phyloP scores from a whole-genome alignment of 768 basidiomycete genomes.

The Boletus insuetus region DNA sequence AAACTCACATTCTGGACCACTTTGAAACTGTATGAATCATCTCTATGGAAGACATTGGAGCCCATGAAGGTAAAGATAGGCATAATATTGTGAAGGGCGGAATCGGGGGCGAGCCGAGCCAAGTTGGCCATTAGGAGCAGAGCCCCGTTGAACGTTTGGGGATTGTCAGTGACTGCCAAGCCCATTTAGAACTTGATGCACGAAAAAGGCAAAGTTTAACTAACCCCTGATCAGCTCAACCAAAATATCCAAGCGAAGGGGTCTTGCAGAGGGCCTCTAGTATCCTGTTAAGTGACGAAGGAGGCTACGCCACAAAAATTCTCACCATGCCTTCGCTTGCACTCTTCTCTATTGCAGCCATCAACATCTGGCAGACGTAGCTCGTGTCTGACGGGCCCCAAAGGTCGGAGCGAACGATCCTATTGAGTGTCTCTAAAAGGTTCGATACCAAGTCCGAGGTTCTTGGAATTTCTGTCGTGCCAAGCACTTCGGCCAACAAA shows the following conservation, averaged over 20 bases:
- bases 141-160: constrained; percentile 93
- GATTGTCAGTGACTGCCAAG: constrained; percentile 76
- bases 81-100: constrained; percentile 93
- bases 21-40: constrained; percentile 92
- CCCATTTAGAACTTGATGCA: neutral
- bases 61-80: constrained; percentile 99
- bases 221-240: constrained; percentile 83
- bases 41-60: constrained; percentile 94
- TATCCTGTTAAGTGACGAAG: neutral
- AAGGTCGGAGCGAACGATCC: constrained; percentile 55
- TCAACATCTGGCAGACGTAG: constrained; percentile 80
- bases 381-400: constrained; percentile 58
- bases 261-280: constrained; percentile 54
- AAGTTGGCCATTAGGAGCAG: constrained; percentile 83
- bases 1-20: constrained; percentile 83
- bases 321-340: constrained; percentile 56
- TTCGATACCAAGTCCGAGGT: constrained; percentile 69
- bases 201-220: neutral
- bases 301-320: neutral
- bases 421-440: constrained; percentile 70
- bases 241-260: constrained; percentile 78
- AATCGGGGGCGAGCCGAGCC: constrained; percentile 82
- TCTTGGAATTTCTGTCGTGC: constrained; percentile 59
- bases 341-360: constrained; percentile 73
- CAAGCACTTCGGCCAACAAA: constrained; percentile 68